Percentiles rank a stretch among this genome's conserved stretches.
phyloP scores from a whole-genome alignment of 768 basidiomycete genomes.

The Cytidiella melzeri region DNA sequence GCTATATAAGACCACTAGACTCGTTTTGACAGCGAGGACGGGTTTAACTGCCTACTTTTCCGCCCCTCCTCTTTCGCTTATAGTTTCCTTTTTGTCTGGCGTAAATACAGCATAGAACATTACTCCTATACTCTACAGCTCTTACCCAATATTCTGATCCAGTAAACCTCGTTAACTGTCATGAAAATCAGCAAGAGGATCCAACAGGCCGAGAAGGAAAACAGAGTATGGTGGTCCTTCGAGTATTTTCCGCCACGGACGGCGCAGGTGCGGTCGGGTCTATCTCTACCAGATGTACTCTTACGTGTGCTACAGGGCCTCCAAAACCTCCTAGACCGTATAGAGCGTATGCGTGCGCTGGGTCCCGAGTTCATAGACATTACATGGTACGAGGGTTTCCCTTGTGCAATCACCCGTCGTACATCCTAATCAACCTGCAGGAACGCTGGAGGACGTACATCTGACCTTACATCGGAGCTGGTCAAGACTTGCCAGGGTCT shows the following conservation, averaged over 20 bases:
- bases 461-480: slow-evolving; percentile 89
- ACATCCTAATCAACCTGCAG: slow-evolving; percentile 34
- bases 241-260: slow-evolving; percentile 97
- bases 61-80: no score
- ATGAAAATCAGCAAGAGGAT: slow-evolving; percentile 98
- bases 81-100: no score
- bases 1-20: no score
- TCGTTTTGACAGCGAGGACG: no score
- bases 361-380: slow-evolving; percentile 99
- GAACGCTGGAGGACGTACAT: slow-evolving; percentile 96
- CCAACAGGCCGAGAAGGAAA: slow-evolving; percentile 74
- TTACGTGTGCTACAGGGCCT: slow-evolving; percentile 49
- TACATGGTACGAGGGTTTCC: slow-evolving; percentile 58
- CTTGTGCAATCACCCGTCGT: slow-evolving; percentile 1
- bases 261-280: slow-evolving; percentile 62
- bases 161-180: slow-evolving; percentile 10
- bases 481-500: slow-evolving; percentile 90
- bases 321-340: slow-evolving; percentile 96
- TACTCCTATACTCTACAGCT: no score
- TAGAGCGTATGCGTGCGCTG: slow-evolving; percentile 93
- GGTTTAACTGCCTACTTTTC: no score
- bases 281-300: slow-evolving; percentile 1
- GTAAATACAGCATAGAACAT: no score
- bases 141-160: no score
- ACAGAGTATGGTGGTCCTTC: slow-evolving; percentile 95